Evolutionary conservation across 75 land plant genomes (phyloP).

Genomic region (Selaginella tamariscina): DNA sequence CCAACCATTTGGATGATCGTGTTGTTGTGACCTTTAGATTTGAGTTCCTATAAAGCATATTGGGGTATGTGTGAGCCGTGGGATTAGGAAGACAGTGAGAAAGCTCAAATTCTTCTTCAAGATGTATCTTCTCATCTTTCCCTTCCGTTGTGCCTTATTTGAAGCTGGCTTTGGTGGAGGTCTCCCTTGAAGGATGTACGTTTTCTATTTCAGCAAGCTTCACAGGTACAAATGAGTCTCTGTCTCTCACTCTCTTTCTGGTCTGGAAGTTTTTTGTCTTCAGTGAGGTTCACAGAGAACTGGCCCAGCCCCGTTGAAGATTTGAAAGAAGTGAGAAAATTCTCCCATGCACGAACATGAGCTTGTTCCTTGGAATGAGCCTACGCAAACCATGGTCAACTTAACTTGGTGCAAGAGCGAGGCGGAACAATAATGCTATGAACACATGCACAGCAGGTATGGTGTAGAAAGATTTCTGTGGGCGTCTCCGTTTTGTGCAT

Average conservation of each 20-base stretch:
- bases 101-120: constrained; percentile 41
- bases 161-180: constrained; percentile 30
- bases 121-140: constrained; percentile 26
- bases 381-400: too few relatives aligned
- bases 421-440: too few relatives aligned
- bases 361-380: too few relatives aligned
- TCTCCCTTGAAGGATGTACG: constrained; percentile 64
- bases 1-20: constrained; percentile 52
- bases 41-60: constrained; percentile 39
- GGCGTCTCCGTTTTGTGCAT: too few relatives aligned
- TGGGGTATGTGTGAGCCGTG: constrained; percentile 66
- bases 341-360: too few relatives aligned
- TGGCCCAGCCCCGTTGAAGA: too few relatives aligned
- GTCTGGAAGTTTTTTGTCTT: neutral
- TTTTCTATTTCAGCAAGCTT: constrained; percentile 76
- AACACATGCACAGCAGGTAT: too few relatives aligned
- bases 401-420: too few relatives aligned
- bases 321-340: too few relatives aligned
- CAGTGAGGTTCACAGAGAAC: too few relatives aligned
- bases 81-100: constrained; percentile 44
- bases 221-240: constrained; percentile 38
- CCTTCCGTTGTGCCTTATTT: neutral
- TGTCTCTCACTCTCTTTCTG: neutral
- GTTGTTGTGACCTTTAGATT: constrained; percentile 50
- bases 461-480: too few relatives aligned